Conservation (phyloP, 2,329 filamentous ascomycete species). For the Cladosporium sp. region DNA sequence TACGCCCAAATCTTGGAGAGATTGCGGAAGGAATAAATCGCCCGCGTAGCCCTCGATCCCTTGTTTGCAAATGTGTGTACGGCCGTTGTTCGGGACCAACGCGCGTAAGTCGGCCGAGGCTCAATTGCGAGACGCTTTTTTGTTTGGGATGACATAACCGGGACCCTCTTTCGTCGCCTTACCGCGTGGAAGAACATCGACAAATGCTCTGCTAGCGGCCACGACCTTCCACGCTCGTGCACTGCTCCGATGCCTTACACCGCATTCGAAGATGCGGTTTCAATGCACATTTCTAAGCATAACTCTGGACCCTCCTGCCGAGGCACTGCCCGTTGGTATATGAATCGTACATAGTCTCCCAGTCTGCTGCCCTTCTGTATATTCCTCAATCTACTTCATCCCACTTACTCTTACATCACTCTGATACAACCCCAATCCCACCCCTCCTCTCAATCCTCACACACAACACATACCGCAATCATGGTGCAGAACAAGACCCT, state of each 20-base stretch:
- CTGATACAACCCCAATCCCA: background rate
- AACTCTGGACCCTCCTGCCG: constrained; percentile 9
- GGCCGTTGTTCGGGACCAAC: constrained; percentile 9
- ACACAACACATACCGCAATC: constrained; percentile 24
- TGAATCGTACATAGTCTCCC: background rate
- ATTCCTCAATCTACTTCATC: background rate
- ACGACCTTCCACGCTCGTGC: constrained; percentile 14
- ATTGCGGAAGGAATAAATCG: background rate
- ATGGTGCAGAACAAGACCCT: constrained; percentile 72
- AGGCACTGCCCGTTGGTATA: constrained; percentile 6
- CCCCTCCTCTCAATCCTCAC: background rate
- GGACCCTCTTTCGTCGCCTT: constrained; percentile 1
- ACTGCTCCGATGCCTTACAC: constrained; percentile 15
- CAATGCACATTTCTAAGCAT: constrained; percentile 15
- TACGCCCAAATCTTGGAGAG: background rate
- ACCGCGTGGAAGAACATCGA: constrained; percentile 19
- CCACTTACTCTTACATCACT: constrained; percentile 8
- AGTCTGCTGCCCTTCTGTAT: background rate
- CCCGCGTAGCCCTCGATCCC: background rate
- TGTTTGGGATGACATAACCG: constrained; percentile 19
- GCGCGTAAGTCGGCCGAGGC: constrained; percentile 11
- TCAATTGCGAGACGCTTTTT: background rate
- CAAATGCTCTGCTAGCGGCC: constrained; percentile 2
- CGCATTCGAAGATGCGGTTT: background rate
- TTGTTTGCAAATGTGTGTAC: background rate